Base-by-base conservation (phyloP, 164 flowering plant genomes). In the Liquidambar formosana region DNA sequence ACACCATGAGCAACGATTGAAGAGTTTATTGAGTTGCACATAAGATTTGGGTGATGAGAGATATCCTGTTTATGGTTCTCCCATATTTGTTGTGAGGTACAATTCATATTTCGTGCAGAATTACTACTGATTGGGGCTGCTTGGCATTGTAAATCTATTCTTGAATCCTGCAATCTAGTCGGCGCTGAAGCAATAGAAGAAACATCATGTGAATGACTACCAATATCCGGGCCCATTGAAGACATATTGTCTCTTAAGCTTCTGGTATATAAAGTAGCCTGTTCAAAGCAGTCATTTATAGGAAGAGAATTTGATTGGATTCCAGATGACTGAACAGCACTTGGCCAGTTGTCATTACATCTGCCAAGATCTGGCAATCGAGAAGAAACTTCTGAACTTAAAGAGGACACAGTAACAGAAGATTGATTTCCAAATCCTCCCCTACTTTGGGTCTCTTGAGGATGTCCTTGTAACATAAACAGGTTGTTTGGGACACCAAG, bases 341-440 rank as follows among this genome's bases (percentile, higher is more conserved):
- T 78, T 57, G 83, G 83, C 96, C 88, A 86, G 53, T 71, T 77
- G 25, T 79, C 76, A 44, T 57, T 75, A 49, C 81, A 72, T 76
- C 85, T 80, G 26, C 57, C 71, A 61, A 44, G 81, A 77, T 84
- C 85, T 22, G 77, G 75, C 60, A 79, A 63, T 59, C 75, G 77
- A 57, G 86, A 71, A 67, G 85, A 77, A 56, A 65, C 49, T 21
- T 78, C 79, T 25, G 77, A 51, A 47, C 64, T 70, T 62, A 73
- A 60, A 11, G 80, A 63, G 10, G 73, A 46, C 66, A 75, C 18
- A 38, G 73, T 21, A 41, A 67, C 47, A 63, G 83, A 71, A 65
- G 84, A 67, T 49, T 81, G 85, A 69, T 70, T 78, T 51, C 76
- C 74, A 18, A n/a, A n/a, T n/a, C n/a, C n/a, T n/a, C n/a, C n/a